A percentile compares a stretch with the other conserved stretches of the same genome.
phyloP scores from a whole-genome alignment of 495 filamentous ascomycete species.

The Extremus antarcticus region DNA sequence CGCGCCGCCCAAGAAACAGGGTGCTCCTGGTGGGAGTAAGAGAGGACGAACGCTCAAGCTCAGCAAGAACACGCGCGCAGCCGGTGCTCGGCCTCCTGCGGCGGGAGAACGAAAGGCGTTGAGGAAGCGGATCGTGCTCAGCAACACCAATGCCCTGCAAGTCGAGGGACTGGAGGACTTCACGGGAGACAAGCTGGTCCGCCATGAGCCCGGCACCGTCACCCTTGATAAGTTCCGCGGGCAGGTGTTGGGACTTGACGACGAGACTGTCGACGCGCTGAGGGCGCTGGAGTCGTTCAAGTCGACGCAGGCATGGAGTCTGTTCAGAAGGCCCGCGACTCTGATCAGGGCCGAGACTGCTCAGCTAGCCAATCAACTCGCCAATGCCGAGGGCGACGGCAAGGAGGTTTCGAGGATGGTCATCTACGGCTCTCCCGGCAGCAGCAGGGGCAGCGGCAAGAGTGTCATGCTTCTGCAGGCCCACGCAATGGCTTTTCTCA shows the following conservation, averaged over 20 bases:
- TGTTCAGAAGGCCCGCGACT: conserved; percentile 70
- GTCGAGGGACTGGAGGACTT: conserved; percentile 55
- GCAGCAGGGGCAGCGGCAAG: conserved; percentile 68
- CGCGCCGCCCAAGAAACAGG: conserved; percentile 24
- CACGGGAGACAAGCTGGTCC: conserved; percentile 39
- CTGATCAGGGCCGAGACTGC: conserved; percentile 66
- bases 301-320: conserved; percentile 73
- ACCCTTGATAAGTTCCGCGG: conserved; percentile 41
- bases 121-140: conserved; percentile 79
- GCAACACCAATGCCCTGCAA: conserved; percentile 82
- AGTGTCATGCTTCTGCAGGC: conserved; percentile 76
- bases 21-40: conserved; percentile 10
- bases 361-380: conserved; percentile 54
- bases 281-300: conserved; percentile 80
- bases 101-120: conserved; percentile 75
- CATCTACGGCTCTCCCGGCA: conserved; percentile 52
- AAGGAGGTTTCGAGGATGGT: conserved; percentile 54
- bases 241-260: conserved; percentile 57
- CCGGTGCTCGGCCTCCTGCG: conserved; percentile 39
- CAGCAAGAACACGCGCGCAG: conserved; percentile 18
- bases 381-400: conserved; percentile 37
- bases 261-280: conserved; percentile 63
- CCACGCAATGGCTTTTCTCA: conserved; percentile 69
- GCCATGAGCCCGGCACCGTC: conserved; percentile 1
- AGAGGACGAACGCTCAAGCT: conserved; percentile 7